Evolutionary conservation across 2,329 filamentous ascomycete genomes (phyloP).

Genomic region (Thielaviopsis populi): DNA sequence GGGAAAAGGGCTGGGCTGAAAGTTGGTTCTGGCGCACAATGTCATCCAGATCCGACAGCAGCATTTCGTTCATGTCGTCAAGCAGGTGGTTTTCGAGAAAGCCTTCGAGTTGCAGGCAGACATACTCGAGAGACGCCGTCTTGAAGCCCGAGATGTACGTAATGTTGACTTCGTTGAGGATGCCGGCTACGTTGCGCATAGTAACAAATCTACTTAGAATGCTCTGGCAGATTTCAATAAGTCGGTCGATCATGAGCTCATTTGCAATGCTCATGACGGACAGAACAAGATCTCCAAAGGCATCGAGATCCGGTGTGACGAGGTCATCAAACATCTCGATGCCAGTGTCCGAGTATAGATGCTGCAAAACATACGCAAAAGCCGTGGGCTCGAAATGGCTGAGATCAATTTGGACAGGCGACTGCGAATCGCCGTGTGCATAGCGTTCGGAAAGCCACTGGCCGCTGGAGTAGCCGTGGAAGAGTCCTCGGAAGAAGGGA

Average conservation of each 20-base stretch:
- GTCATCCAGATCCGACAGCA: slow-evolving; percentile 66
- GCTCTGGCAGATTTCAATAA: slow-evolving; percentile 80
- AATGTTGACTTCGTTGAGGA: slow-evolving; percentile 74
- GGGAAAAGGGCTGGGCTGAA: slow-evolving; percentile 58
- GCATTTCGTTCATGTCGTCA: slow-evolving; percentile 68
- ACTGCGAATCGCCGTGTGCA: slow-evolving; percentile 19
- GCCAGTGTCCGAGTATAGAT: slow-evolving; percentile 73
- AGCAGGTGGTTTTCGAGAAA: slow-evolving; percentile 84
- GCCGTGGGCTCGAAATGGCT: slow-evolving; percentile 59
- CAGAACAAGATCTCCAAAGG: slow-evolving; percentile 76
- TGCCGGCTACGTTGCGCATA: slow-evolving; percentile 66
- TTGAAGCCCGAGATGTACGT: slow-evolving; percentile 78
- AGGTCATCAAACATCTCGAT: slow-evolving; percentile 69
- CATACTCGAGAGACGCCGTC: slow-evolving; percentile 73
- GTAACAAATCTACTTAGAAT: slow-evolving; percentile 73
- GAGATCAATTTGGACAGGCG: slow-evolving; percentile 56
- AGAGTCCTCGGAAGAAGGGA: slow-evolving; percentile 83
- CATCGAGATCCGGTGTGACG: slow-evolving; percentile 55
- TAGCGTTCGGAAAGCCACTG: slow-evolving; percentile 63
- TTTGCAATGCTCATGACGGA: slow-evolving; percentile 84
- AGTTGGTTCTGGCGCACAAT: slow-evolving; percentile 73
- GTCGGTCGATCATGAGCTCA: slow-evolving; percentile 83
- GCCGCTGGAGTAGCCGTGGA: slow-evolving; percentile 73
- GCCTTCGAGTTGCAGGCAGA: slow-evolving; percentile 78
- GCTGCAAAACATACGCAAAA: slow-evolving; percentile 64